These are phyloP conservation scores for Alternaria sp. DNA, from an alignment of 2,329 filamentous ascomycete species.

Conservation along the genomic window DNA sequence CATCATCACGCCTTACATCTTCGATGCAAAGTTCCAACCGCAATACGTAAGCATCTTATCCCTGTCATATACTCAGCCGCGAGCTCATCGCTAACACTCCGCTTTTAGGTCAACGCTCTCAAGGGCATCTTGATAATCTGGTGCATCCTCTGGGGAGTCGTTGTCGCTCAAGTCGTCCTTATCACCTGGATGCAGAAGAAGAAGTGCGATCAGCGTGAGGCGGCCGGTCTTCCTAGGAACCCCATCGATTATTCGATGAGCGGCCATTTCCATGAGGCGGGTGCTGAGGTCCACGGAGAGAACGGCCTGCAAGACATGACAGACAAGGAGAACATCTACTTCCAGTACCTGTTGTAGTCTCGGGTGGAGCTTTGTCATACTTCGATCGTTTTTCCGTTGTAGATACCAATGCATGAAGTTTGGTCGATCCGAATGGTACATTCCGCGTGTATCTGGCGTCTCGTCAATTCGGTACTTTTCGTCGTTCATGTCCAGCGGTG, in stretches of 20 bases:
- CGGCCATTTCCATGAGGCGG: constrained; percentile 21
- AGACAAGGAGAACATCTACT: constrained; percentile 29
- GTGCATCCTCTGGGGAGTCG: constrained; percentile 29
- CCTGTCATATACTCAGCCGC: not conserved
- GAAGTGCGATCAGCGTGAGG: constrained; percentile 27
- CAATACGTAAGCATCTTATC: constrained; percentile 25
- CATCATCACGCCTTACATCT: constrained; percentile 52
- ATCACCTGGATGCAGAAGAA: constrained; percentile 31
- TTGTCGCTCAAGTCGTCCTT: constrained; percentile 18
- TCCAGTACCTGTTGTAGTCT: constrained; percentile 25
- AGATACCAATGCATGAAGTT: not conserved
- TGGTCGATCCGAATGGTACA: not conserved
- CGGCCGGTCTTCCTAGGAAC: constrained; percentile 25
- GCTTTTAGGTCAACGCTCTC: constrained; percentile 23
- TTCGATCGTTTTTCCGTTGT: not conserved
- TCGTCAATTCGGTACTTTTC: not conserved
- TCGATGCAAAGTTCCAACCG: constrained; percentile 26
- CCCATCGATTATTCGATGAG: constrained; percentile 28
- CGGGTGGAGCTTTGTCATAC: not conserved
- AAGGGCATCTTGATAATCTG: constrained; percentile 29
- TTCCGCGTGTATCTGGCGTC: not conserved
- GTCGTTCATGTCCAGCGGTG: not conserved
- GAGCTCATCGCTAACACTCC: not conserved
- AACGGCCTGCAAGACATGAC: constrained; percentile 33
- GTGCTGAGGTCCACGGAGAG: constrained; percentile 26